Evolutionary conservation across 2,329 filamentous ascomycete species (phyloP).

Genomic region (Fusarium chuoi): DNA sequence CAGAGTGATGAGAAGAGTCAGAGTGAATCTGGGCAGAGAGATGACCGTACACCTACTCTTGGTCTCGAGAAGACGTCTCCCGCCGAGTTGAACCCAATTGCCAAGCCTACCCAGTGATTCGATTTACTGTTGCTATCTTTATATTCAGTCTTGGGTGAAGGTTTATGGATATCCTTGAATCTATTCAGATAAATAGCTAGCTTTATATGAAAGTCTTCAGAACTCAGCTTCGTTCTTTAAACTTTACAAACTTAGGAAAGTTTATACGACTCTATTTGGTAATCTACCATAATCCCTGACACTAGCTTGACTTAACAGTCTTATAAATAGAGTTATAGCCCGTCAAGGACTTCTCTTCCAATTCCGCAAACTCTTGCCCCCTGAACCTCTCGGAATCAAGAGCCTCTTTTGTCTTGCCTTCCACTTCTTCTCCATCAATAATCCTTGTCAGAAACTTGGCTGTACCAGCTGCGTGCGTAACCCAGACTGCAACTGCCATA

Average conservation of each 20-base stretch:
- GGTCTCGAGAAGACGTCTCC: constrained; percentile 9
- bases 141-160: fast-evolving
- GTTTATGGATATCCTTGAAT: not conserved
- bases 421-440: constrained; percentile 21
- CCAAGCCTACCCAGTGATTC: not conserved
- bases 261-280: fast-evolving
- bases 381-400: constrained; percentile 34
- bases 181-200: fast-evolving
- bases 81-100: constrained; percentile 1
- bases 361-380: constrained; percentile 4
- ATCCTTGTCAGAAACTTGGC: constrained; percentile 28
- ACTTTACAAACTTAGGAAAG: not conserved
- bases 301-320: constrained; percentile 7
- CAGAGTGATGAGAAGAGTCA: constrained; percentile 18
- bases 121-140: not conserved
- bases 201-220: fast-evolving
- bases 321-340: constrained; percentile 42
- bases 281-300: fast-evolving
- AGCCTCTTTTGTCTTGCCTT: constrained; percentile 2
- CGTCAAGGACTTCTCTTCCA: constrained; percentile 31
- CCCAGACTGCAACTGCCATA: constrained; percentile 38
- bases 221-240: not conserved
- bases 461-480: constrained; percentile 34
- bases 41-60: not conserved
- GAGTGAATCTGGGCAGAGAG: not conserved